phyloP scores from a whole-genome alignment of 2,329 filamentous ascomycete species.

The Fusarium falciforme region DNA sequence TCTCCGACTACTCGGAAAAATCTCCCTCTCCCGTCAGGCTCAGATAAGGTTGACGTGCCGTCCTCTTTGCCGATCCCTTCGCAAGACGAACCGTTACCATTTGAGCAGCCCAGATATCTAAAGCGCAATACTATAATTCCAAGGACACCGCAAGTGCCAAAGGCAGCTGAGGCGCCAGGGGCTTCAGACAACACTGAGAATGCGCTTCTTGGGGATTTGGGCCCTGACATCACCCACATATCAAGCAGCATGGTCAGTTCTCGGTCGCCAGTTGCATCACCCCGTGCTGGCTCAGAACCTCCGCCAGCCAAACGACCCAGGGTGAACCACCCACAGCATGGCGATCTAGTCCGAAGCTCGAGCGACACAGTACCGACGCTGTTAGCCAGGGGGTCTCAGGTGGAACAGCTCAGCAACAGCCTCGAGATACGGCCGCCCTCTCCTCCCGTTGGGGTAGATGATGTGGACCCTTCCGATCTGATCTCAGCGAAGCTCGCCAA shows the following conservation, averaged over 20 bases:
- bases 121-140: slow-evolving; percentile 36
- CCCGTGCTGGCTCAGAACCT: slow-evolving; percentile 48
- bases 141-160: slow-evolving; percentile 34
- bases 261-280: slow-evolving; percentile 21
- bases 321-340: slow-evolving; percentile 15
- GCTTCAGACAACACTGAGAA: slow-evolving; percentile 14
- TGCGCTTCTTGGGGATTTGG: slow-evolving; percentile 15
- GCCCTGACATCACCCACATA: slow-evolving; percentile 48
- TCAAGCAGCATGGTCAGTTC: slow-evolving; percentile 45
- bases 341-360: slow-evolving; percentile 43
- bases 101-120: slow-evolving; percentile 1
- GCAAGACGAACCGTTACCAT: slow-evolving; percentile 14
- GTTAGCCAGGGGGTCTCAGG: slow-evolving; percentile 22
- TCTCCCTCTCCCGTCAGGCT: background rate
- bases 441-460: slow-evolving; percentile 60
- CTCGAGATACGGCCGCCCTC: slow-evolving; percentile 66
- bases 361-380: slow-evolving; percentile 45
- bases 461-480: slow-evolving; percentile 62
- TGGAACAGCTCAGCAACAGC: slow-evolving; percentile 42
- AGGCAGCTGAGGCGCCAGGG: background rate
- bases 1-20: slow-evolving; percentile 25
- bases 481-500: slow-evolving; percentile 68
- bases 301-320: slow-evolving; percentile 45
- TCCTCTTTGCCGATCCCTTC: slow-evolving; percentile 41
- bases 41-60: slow-evolving; percentile 24